Percentiles rank a stretch among this genome's conserved stretches.
phyloP scores from a whole-genome alignment of 2,329 filamentous ascomycete genomes.

The Ceratocystis smalleyi region DNA sequence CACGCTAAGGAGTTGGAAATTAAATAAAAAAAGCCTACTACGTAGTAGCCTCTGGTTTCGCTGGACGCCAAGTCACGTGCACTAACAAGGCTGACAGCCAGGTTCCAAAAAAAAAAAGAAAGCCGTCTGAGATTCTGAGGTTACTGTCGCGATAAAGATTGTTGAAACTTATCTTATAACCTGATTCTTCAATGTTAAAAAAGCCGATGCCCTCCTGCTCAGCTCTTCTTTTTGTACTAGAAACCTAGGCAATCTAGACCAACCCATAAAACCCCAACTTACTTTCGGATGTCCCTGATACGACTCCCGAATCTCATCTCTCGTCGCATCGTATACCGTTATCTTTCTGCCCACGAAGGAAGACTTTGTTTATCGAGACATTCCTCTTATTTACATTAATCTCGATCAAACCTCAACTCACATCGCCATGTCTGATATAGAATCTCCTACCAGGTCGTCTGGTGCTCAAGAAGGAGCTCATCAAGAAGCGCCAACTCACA shows the following conservation, averaged over 20 bases:
- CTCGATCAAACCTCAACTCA: not conserved
- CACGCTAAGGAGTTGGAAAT: not conserved
- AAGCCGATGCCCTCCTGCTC: no score
- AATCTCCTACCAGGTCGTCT: conserved; percentile 28
- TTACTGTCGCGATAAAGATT: not conserved
- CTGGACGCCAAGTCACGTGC: conserved; percentile 15
- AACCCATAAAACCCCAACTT: no score
- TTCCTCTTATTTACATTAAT: not conserved
- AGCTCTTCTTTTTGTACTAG: no score
- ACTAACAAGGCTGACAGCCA: not conserved
- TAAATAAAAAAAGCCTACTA: not conserved
- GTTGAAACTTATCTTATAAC: not conserved
- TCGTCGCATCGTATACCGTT: no score
- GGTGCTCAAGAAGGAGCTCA: conserved; percentile 17
- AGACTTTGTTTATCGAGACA: not conserved
- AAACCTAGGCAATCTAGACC: no score
- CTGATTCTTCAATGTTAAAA: no score
- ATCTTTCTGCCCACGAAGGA: no score
- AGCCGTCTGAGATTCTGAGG: not conserved
- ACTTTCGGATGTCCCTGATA: no score
- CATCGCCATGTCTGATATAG: conserved; percentile 32
- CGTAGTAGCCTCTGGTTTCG: not conserved
- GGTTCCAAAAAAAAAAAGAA: not conserved
- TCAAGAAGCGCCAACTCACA: not conserved
- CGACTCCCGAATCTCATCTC: no score